These are phyloP conservation scores for Priceomyces fermenticarens DNA, from an alignment of 805 yeast species.

Conservation along the genomic window DNA sequence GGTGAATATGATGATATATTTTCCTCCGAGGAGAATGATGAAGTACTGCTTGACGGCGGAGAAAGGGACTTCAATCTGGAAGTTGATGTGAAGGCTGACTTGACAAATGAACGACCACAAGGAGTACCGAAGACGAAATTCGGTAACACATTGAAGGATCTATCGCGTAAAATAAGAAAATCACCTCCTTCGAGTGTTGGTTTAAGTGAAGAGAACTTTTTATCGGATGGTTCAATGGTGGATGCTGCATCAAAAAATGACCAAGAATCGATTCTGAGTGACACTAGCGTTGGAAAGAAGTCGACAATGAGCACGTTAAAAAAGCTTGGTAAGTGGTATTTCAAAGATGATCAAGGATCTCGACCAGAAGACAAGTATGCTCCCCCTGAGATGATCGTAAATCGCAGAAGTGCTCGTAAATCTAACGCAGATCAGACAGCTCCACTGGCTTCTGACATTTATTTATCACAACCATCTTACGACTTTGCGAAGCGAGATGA, in stretches of 20 bases:
- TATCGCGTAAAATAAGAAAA: conserved; percentile 23
- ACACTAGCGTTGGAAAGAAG: conserved; percentile 10
- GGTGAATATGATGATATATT: neutral
- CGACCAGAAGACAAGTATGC: conserved; percentile 23
- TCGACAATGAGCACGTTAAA: conserved; percentile 39
- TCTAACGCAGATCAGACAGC: conserved; percentile 7
- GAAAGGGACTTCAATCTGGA: neutral
- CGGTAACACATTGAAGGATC: conserved; percentile 20
- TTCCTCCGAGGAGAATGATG: neutral
- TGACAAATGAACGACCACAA: conserved; percentile 2
- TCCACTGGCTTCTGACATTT: conserved; percentile 4
- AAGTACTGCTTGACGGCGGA: neutral
- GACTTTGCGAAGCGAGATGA: conserved; percentile 15
- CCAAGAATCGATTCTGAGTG: conserved; percentile 3
- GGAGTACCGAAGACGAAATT: conserved; percentile 14
- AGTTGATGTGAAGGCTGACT: conserved; percentile 10
- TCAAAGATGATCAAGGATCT: conserved; percentile 36
- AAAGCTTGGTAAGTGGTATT: conserved; percentile 70
- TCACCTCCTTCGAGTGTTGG: conserved; percentile 20
- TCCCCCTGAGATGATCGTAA: conserved; percentile 70
- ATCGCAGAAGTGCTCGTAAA: conserved; percentile 41
- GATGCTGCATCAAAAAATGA: conserved; percentile 8
- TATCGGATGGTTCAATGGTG: conserved; percentile 24
- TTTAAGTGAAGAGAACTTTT: conserved; percentile 20
- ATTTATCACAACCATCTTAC: conserved; percentile 14